phyloP scores from a whole-genome alignment of 2,329 filamentous ascomycete genomes.

The Didymosphaeria variabile region DNA sequence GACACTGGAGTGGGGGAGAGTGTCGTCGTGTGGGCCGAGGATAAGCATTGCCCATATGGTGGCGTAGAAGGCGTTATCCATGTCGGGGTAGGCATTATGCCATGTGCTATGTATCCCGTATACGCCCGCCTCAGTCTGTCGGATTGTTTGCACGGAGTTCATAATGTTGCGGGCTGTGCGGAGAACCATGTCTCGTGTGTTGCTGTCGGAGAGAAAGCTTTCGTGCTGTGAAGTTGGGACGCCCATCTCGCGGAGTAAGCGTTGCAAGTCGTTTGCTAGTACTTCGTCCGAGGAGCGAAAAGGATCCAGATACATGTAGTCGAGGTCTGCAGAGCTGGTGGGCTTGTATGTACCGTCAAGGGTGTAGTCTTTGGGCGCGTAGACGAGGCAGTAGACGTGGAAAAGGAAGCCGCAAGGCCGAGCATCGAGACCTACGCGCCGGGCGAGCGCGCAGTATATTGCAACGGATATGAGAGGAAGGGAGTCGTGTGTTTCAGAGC shows the following conservation, averaged over 20 bases:
- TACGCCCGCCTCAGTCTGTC: conserved; percentile 33
- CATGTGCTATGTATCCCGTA: conserved; percentile 36
- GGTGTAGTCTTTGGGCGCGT: conserved; percentile 66
- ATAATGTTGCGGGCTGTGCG: conserved; percentile 84
- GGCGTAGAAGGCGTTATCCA: conserved; percentile 72
- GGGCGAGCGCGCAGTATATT: conserved; percentile 84
- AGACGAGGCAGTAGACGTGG: conserved; percentile 84
- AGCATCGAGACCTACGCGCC: conserved; percentile 77
- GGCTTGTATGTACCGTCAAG: conserved; percentile 52
- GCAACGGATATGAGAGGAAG: conserved; percentile 86
- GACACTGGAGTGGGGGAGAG: conserved; percentile 29
- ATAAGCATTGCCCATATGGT: conserved; percentile 73
- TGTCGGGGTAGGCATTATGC: conserved; percentile 53
- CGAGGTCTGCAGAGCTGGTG: conserved; percentile 33
- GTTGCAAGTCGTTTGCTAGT: conserved; percentile 65
- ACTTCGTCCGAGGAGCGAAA: conserved; percentile 77
- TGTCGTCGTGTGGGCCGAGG: conserved; percentile 43
- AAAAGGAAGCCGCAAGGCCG: conserved; percentile 83
- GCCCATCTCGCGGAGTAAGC: conserved; percentile 65
- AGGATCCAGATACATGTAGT: conserved; percentile 83
- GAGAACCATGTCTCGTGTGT: conserved; percentile 73
- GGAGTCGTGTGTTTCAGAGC: conserved; percentile 76
- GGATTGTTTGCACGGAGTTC: conserved; percentile 69
- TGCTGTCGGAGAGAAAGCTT: conserved; percentile 71
- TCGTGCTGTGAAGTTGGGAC: conserved; percentile 49